Conservation (phyloP, 2,329 filamentous ascomycete species). For the Aspergillus cejpii region DNA sequence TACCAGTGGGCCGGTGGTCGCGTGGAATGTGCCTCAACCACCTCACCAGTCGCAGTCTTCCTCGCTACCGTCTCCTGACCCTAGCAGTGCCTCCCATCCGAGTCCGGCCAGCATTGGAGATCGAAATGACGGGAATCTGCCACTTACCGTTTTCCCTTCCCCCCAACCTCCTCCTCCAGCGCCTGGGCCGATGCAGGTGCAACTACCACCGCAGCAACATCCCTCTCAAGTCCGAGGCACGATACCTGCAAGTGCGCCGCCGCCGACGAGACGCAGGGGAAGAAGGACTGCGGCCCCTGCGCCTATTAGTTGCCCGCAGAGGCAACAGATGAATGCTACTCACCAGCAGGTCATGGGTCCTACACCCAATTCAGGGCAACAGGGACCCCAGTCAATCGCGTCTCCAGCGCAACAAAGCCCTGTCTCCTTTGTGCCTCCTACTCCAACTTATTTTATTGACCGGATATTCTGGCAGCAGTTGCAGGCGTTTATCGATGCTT, state of each 20-base stretch:
- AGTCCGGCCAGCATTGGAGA: conserved; percentile 21
- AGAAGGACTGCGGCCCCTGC: not conserved
- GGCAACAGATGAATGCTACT: not conserved
- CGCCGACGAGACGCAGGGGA: not conserved
- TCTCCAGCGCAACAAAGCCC: not conserved
- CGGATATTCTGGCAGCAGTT: conserved; percentile 9
- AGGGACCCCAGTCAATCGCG: conserved; percentile 10
- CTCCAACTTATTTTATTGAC: not conserved
- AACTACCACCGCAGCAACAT: conserved; percentile 6
- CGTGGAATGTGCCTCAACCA: not conserved
- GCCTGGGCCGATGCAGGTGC: conserved; percentile 51
- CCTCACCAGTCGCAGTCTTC: conserved; percentile 10
- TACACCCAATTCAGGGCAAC: not conserved
- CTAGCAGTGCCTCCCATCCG: conserved; percentile 22
- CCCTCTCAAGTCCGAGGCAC: not conserved
- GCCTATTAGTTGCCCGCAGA: not conserved
- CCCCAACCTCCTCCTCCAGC: conserved; percentile 43
- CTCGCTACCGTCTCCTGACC: conserved; percentile 27
- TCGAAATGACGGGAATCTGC: conserved; percentile 7
- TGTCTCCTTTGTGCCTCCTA: not conserved
- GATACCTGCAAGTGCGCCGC: not conserved
- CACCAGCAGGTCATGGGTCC: not conserved
- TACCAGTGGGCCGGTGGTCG: not conserved
- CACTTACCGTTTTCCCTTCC: conserved; percentile 49
- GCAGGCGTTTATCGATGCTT: conserved; percentile 11